Evolutionary conservation across 2,329 filamentous ascomycete species (phyloP).

Genomic region (Aspergillus spinulosporus): DNA sequence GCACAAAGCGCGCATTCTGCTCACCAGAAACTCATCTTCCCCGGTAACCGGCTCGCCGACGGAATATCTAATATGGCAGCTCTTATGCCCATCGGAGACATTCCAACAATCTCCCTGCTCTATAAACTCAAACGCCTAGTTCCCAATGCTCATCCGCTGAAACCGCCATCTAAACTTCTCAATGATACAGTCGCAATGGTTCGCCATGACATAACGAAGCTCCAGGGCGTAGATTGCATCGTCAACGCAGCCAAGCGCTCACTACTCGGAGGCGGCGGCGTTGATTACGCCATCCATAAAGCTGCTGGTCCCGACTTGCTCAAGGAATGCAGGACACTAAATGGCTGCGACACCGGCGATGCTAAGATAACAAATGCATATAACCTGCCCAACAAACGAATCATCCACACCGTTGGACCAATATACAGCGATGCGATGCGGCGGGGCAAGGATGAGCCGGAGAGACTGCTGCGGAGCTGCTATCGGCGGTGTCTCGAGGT

Average conservation of each 20-base stretch:
- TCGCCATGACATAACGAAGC: slow-evolving; percentile 76
- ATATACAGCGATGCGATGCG: slow-evolving; percentile 58
- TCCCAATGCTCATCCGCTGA: slow-evolving; percentile 28
- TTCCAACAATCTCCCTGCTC: slow-evolving; percentile 55
- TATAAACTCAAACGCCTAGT: slow-evolving; percentile 61
- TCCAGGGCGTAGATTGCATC: slow-evolving; percentile 71
- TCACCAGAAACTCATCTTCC: too few species aligned
- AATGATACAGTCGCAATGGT: slow-evolving; percentile 63
- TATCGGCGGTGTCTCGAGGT: slow-evolving; percentile 72
- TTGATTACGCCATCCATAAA: slow-evolving; percentile 82
- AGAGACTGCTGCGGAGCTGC: slow-evolving; percentile 57
- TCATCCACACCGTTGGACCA: slow-evolving; percentile 91
- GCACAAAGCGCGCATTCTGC: not conserved
- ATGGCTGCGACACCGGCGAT: slow-evolving; percentile 73
- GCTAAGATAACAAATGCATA: slow-evolving; percentile 83
- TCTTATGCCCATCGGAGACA: slow-evolving; percentile 33
- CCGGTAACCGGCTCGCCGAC: not conserved
- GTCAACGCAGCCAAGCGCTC: slow-evolving; percentile 87
- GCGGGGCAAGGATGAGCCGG: slow-evolving; percentile 35
- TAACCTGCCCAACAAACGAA: slow-evolving; percentile 69
- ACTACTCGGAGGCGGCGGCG: slow-evolving; percentile 84
- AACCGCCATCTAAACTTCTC: slow-evolving; percentile 52
- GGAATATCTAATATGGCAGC: slow-evolving; percentile 20
- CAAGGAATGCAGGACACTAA: slow-evolving; percentile 68
- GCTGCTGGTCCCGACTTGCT: slow-evolving; percentile 72